Evolutionary conservation across 2,329 filamentous ascomycete species (phyloP).

Genomic region (Neopestalotiopsis clavispora): DNA sequence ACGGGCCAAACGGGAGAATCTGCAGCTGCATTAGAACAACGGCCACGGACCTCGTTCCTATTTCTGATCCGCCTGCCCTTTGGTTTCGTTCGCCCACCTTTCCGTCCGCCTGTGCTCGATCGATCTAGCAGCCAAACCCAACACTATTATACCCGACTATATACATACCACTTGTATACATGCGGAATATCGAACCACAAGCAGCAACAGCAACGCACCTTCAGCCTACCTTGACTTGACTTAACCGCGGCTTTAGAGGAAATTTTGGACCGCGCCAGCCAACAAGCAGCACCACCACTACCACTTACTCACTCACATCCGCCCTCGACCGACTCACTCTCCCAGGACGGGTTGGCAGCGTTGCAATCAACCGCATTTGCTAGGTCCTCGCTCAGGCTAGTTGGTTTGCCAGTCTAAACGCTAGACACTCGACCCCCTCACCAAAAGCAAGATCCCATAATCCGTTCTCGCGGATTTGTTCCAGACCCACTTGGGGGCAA

Average conservation of each 20-base stretch:
- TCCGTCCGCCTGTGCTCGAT: not conserved
- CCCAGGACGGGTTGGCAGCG: not conserved
- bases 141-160: not conserved
- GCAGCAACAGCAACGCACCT: not conserved
- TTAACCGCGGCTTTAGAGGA: not conserved
- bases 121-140: not conserved
- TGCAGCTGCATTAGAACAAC: not conserved
- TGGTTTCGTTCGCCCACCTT: not conserved
- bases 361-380: not conserved
- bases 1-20: not conserved
- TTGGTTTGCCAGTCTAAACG: not conserved
- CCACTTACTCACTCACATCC: not conserved
- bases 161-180: not conserved
- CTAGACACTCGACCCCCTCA: conserved; percentile 11
- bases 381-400: not conserved
- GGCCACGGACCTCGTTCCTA: conserved; percentile 1
- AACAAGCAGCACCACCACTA: not conserved
- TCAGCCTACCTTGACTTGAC: not conserved
- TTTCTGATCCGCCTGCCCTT: not conserved
- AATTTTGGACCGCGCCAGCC: not conserved
- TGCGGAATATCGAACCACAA: not conserved
- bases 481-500: conserved; percentile 16
- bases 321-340: not conserved
- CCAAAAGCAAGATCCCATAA: conserved; percentile 14
- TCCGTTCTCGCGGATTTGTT: conserved; percentile 16